Evolutionary conservation across 805 yeast genomes (phyloP), one percentile per base, ranked within the genome.

Genomic region (Lachancea fermentati): DNA sequence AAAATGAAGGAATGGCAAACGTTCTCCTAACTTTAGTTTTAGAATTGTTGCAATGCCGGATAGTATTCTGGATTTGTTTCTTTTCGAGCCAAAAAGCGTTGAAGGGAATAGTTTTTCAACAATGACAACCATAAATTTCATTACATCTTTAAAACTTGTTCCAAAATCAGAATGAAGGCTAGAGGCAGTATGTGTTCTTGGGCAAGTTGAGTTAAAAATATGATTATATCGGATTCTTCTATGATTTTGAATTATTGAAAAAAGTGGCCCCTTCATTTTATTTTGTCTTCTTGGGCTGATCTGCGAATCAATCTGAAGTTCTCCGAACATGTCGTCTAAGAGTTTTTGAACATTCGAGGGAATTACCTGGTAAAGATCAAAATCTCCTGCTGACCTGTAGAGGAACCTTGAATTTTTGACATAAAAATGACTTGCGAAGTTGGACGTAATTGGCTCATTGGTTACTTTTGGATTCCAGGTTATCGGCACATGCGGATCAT

Each of bases 71-170:
- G 68, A 42, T 52, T 73, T 73, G 51, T 85, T 85, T 11, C 51
- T 45, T 2, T 46, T 50, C 2, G 74, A 56, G 0, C 94, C 94
- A 62, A 78, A 74, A 1, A 71, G 42, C 5, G 66, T 69, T 1
- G 49, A 16, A 0, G 88, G 85, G 16, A 82, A 61, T 0, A 81
- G 47, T 37, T 67, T 69, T 9, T 71, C 73, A 4, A 76, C 39
- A 0, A 79, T 38, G 0, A 65, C 51, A 1, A 71, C 46, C 1
- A 74, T 50, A 47, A 78, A 76, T 32, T 54, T 60, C 0, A 71
- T 47, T 0, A 82, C 77, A 0, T 45, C 31, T 8, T 47, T 44
- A 6, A 60, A 50, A 0, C 62, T 47, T 0, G 71, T 58, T 1
- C 67, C 58, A 16, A 58, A 39, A 0, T 60, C 63, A 5, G 69